Evolutionary conservation across 331 rosid species (phyloP).

Genomic region (Telfairia occidentalis): DNA sequence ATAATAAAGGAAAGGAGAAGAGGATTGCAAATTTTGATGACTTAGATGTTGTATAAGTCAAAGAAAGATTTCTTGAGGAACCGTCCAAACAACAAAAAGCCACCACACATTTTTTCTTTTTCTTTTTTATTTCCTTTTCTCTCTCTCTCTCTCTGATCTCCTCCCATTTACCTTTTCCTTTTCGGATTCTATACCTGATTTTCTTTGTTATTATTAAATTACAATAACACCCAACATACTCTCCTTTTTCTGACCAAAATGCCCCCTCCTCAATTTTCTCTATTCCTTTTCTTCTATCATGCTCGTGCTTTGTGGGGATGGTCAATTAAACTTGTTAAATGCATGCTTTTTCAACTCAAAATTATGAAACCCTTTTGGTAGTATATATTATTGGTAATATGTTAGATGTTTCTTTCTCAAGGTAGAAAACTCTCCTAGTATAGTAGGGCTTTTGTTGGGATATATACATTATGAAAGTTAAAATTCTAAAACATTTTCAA

Average conservation of each 20-base stretch:
- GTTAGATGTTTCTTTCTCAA: neutral
- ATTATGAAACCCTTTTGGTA: neutral
- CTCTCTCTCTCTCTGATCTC: conserved; percentile 19
- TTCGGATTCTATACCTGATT: conserved; percentile 41
- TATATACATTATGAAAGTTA: too few species aligned
- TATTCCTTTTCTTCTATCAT: neutral
- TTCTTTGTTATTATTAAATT: neutral
- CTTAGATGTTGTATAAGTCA: conserved; percentile 40
- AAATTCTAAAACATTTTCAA: too few species aligned
- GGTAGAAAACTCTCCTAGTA: neutral
- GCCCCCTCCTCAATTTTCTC: conserved; percentile 12
- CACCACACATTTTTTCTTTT: conserved; percentile 25
- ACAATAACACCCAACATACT: neutral
- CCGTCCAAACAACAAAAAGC: conserved; percentile 60
- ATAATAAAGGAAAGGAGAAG: too few species aligned
- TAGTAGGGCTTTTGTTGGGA: neutral
- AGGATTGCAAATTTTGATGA: neutral
- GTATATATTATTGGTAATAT: neutral
- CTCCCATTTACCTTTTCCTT: conserved; percentile 45
- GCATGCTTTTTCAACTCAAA: neutral
- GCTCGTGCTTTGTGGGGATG: neutral
- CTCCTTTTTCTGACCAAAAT: conserved; percentile 12
- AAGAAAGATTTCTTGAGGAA: conserved; percentile 80
- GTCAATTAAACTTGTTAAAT: neutral
- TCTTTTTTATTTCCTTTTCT: neutral